Evolutionary conservation across 2,329 filamentous ascomycete genomes (phyloP).

Genomic region (Hypocrella siamensis): DNA sequence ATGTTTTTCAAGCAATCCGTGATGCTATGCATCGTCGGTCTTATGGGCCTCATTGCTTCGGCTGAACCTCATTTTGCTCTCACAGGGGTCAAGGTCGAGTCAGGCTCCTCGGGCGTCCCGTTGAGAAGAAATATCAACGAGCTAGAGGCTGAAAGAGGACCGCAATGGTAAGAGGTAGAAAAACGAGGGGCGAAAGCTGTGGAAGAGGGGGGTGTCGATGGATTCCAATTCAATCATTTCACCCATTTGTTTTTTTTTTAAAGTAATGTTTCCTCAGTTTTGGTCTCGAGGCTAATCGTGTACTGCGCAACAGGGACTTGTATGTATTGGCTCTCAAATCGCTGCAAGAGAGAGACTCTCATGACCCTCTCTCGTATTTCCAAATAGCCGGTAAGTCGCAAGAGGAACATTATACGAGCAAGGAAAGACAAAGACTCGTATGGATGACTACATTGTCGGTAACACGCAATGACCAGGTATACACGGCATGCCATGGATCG

Average conservation of each 20-base stretch:
- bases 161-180: constrained; percentile 27
- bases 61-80: constrained; percentile 15
- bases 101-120: constrained; percentile 19
- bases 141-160: constrained; percentile 22
- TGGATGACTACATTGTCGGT: background rate
- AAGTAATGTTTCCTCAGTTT: background rate
- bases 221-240: background rate
- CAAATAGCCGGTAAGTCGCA: constrained; percentile 27
- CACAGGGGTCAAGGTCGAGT: constrained; percentile 20
- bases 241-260: background rate
- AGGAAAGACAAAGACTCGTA: no score
- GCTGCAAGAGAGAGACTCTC: constrained; percentile 24
- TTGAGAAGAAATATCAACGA: constrained; percentile 30
- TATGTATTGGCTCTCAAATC: constrained; percentile 29
- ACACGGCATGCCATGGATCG: constrained; percentile 24
- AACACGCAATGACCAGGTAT: constrained; percentile 15
- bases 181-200: no score
- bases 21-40: constrained; percentile 11
- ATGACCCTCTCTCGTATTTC: constrained; percentile 32
- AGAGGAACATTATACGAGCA: background rate
- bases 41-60: constrained; percentile 8
- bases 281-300: background rate
- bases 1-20: constrained; percentile 9
- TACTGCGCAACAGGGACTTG: no score
- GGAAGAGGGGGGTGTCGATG: no score